phyloP scores from a whole-genome alignment of 2,329 filamentous ascomycete genomes.

The Macrophomina tecta region DNA sequence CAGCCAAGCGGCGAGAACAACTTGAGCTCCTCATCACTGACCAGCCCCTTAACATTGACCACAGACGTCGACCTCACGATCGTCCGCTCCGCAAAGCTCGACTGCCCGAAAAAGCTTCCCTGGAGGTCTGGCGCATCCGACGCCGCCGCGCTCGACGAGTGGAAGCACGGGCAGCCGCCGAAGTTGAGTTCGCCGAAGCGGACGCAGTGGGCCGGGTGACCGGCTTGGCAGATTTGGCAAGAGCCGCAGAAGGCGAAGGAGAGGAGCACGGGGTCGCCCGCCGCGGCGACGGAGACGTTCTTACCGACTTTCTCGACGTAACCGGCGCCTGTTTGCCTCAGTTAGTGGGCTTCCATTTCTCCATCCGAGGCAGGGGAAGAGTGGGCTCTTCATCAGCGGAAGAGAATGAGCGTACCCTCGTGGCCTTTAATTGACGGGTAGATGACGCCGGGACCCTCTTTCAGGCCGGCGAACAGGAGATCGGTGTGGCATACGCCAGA shows the following conservation, averaged over 20 bases:
- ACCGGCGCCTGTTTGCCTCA: slow-evolving; percentile 40
- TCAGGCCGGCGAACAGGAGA: slow-evolving; percentile 52
- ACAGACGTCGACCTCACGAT: slow-evolving; percentile 49
- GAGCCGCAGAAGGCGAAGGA: slow-evolving; percentile 55
- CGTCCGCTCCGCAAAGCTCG: slow-evolving; percentile 50
- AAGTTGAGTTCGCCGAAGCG: slow-evolving; percentile 57
- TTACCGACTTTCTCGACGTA: slow-evolving; percentile 55
- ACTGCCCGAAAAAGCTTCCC: slow-evolving; percentile 57
- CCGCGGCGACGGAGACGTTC: slow-evolving; percentile 48
- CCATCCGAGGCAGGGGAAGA: too few species aligned
- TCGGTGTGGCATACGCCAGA: slow-evolving; percentile 64
- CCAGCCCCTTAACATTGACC: slow-evolving; percentile 50
- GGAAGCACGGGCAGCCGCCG: slow-evolving; percentile 38
- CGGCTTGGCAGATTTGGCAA: slow-evolving; percentile 57
- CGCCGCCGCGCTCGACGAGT: slow-evolving; percentile 27
- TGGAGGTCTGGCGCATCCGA: slow-evolving; percentile 35
- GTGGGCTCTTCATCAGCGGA: too few species aligned
- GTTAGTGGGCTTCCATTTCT: too few species aligned
- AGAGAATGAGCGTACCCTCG: slow-evolving; percentile 49
- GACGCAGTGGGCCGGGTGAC: slow-evolving; percentile 56
- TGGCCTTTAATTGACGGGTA: slow-evolving; percentile 60
- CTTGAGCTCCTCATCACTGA: slow-evolving; percentile 47
- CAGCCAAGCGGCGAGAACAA: slow-evolving; percentile 55
- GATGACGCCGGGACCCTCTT: slow-evolving; percentile 39
- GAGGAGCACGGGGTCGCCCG: slow-evolving; percentile 55